Evolutionary conservation across 2,329 filamentous ascomycete genomes (phyloP).

Genomic region (Calonectria pseudoreteaudii): DNA sequence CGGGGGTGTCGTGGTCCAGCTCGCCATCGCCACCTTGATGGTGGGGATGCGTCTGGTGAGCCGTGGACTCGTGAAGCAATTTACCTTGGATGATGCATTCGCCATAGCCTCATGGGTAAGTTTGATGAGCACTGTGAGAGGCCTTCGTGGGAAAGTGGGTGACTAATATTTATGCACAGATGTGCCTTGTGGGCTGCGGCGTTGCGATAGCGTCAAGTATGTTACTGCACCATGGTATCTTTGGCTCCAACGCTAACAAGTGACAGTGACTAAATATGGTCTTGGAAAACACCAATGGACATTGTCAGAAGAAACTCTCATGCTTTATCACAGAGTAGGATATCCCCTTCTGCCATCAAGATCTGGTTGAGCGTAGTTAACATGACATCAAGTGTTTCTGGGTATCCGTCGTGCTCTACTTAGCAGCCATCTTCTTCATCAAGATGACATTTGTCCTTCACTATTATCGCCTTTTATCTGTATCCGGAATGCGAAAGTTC

Average conservation of each 20-base stretch:
- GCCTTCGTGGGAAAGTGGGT: too few species aligned
- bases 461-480: constrained; percentile 27
- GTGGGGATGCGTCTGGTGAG: constrained; percentile 26
- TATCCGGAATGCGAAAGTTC: constrained; percentile 21
- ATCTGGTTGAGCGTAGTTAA: background rate
- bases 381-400: constrained; percentile 20
- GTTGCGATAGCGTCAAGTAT: constrained; percentile 20
- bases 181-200: constrained; percentile 23
- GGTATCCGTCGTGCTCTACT: constrained; percentile 22
- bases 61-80: background rate
- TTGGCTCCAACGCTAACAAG: background rate
- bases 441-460: constrained; percentile 35
- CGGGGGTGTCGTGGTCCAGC: background rate
- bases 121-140: rapidly evolving
- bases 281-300: constrained; percentile 18
- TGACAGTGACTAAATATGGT: constrained; percentile 31
- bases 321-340: constrained; percentile 20
- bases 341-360: rapidly evolving
- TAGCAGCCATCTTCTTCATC: constrained; percentile 5
- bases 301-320: background rate
- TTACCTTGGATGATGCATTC: constrained; percentile 29
- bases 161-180: constrained; percentile 15
- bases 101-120: constrained; percentile 23
- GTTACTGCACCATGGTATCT: background rate
- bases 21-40: constrained; percentile 1